A percentile compares a stretch with the other conserved stretches of the same genome.
phyloP scores from a whole-genome alignment of 2,329 filamentous ascomycete species.

The Aspergillus aculeatus region DNA sequence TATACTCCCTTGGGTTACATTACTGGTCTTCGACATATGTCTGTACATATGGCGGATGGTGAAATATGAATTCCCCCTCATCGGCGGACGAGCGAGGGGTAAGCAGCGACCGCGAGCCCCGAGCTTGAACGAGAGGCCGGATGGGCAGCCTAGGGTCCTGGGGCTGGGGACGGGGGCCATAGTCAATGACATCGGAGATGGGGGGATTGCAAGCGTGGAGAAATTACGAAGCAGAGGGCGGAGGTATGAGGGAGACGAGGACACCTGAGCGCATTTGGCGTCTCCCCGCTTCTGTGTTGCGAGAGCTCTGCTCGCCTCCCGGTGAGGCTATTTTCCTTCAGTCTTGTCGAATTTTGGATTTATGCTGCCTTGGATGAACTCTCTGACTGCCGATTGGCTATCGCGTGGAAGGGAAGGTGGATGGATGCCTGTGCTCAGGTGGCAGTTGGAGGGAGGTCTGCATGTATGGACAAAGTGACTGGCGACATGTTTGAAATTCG shows the following conservation, averaged over 20 bases:
- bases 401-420: background rate
- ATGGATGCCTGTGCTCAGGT: background rate
- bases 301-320: slow-evolving; percentile 6
- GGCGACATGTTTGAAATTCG: background rate
- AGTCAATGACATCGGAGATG: background rate
- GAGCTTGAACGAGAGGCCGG: slow-evolving; percentile 58
- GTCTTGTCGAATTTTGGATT: slow-evolving; percentile 1
- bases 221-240: slow-evolving; percentile 1
- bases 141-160: slow-evolving; percentile 41
- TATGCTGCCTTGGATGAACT: background rate
- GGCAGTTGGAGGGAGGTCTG: background rate
- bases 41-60: slow-evolving; percentile 61
- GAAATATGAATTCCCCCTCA: slow-evolving; percentile 58
- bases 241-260: slow-evolving; percentile 11
- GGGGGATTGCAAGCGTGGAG: slow-evolving; percentile 4
- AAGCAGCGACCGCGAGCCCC: slow-evolving; percentile 61
- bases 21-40: slow-evolving; percentile 63
- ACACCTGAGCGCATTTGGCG: background rate
- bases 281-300: background rate
- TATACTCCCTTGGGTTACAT: slow-evolving; percentile 61
- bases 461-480: background rate
- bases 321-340: slow-evolving; percentile 4
- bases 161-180: slow-evolving; percentile 23
- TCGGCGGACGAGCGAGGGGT: slow-evolving; percentile 62
- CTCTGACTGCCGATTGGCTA: background rate